A percentile compares a stretch with the other conserved stretches of the same genome.
These are phyloP conservation scores for Cryptosporidium parvum DNA, from an alignment of 169 alveolate species.

Conservation along the genomic window DNA sequence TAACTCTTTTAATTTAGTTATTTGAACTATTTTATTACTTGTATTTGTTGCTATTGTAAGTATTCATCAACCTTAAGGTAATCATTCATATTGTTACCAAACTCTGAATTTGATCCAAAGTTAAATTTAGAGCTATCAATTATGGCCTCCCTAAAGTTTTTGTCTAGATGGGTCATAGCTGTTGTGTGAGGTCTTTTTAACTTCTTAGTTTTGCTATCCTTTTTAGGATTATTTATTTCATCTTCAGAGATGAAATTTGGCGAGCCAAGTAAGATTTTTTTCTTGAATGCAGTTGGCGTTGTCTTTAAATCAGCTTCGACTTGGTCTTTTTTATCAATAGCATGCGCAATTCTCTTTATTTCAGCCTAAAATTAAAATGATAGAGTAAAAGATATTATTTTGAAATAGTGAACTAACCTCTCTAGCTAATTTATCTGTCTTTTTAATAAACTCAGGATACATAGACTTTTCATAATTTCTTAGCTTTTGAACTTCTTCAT, in stretches of 20 bases:
- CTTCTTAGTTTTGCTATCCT: neutral
- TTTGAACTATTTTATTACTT: neutral
- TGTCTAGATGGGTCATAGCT: conserved; percentile 54
- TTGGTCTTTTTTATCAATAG: conserved; percentile 30
- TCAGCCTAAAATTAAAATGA: conserved; percentile 24
- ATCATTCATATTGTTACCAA: conserved; percentile 7
- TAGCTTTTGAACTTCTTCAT: conserved; percentile 47
- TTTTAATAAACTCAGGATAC: conserved; percentile 23
- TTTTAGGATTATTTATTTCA: neutral
- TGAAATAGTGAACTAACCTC: conserved; percentile 26
- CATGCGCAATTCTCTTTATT: conserved; percentile 8
- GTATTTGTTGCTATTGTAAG: neutral
- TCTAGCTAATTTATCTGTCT: conserved; percentile 24
- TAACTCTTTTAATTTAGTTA: neutral
- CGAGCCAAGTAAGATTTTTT: neutral
- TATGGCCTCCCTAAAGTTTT: neutral
- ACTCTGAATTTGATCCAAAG: neutral
- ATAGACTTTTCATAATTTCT: conserved; percentile 33
- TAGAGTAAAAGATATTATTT: neutral
- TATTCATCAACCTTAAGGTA: neutral
- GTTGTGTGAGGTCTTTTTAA: conserved; percentile 54
- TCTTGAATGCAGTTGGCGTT: conserved; percentile 25
- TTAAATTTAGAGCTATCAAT: conserved; percentile 8
- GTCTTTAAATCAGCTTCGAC: conserved; percentile 49
- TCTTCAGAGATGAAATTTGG: neutral